Percentiles rank a stretch among this genome's conserved stretches.
Conservation (phyloP, 1,139 yeast genomes). For the Candida sp. region DNA sequence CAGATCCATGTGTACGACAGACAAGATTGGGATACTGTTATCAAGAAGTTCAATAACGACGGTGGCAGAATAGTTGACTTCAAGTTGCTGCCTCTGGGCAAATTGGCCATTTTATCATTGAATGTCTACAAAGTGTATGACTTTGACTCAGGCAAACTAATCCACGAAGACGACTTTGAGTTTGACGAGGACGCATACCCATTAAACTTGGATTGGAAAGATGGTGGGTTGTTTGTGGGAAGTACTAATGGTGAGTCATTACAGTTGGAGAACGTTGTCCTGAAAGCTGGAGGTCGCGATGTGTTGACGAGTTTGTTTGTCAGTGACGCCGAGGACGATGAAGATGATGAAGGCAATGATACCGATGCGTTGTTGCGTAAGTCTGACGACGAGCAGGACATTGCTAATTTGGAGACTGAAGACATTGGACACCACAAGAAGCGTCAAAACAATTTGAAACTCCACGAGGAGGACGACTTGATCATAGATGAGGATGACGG, state of each 20-base stretch:
- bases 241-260: constrained; percentile 58
- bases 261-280: constrained; percentile 35
- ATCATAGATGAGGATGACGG: constrained; percentile 21
- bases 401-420: constrained; percentile 3
- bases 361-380: constrained; percentile 24
- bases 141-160: constrained; percentile 10
- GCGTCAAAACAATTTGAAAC: constrained; percentile 15
- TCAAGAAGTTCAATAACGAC: constrained; percentile 13
- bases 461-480: constrained; percentile 28
- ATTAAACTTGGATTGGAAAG: constrained; percentile 16
- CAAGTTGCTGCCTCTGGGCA: constrained; percentile 8
- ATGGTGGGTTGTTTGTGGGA: constrained; percentile 43
- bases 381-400: constrained; percentile 20
- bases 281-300: constrained; percentile 23
- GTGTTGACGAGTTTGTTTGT: constrained; percentile 26
- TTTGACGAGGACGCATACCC: constrained; percentile 16
- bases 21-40: constrained; percentile 27
- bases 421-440: constrained; percentile 2
- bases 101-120: constrained; percentile 17
- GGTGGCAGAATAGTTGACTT: constrained; percentile 15
- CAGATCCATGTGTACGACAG: constrained; percentile 42
- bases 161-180: constrained; percentile 14
- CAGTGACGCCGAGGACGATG: constrained; percentile 34
- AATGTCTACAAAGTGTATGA: constrained; percentile 14
- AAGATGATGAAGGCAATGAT: constrained; percentile 21